These are phyloP conservation scores for Collybia mongolica DNA, from an alignment of 768 basidiomycete species.

Conservation along the genomic window DNA sequence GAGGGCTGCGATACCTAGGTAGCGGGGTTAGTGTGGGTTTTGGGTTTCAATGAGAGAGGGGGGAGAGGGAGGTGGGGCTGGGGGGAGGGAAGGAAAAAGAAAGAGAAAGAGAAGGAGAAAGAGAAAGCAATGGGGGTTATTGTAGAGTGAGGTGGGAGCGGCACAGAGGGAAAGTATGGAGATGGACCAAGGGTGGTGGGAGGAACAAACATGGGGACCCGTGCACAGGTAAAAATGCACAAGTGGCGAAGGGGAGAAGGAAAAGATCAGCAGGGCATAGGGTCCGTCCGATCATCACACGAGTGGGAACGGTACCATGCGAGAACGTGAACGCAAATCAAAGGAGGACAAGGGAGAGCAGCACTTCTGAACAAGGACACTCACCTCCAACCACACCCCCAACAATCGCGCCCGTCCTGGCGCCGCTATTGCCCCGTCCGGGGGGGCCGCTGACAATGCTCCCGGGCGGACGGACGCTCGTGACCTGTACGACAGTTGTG, in stretches of 20 bases:
- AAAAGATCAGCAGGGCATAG: background rate
- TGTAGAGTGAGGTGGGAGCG: background rate
- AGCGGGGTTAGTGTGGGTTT: background rate
- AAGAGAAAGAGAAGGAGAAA: background rate
- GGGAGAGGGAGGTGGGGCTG: too few relatives aligned
- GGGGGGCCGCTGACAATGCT: slow-evolving; percentile 11
- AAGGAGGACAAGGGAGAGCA: background rate
- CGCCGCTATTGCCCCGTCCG: background rate
- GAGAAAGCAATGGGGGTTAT: background rate
- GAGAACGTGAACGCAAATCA: too few relatives aligned
- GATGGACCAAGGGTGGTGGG: background rate
- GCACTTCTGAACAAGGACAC: too few relatives aligned
- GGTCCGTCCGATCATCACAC: too few relatives aligned
- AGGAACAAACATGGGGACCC: background rate
- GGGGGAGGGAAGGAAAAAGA: background rate
- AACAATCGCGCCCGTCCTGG: slow-evolving; percentile 42
- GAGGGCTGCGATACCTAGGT: slow-evolving; percentile 27
- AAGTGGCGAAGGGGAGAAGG: background rate
- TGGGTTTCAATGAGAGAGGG: background rate
- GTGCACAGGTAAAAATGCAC: too few relatives aligned
- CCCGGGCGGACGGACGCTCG: slow-evolving; percentile 24
- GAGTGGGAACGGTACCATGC: too few relatives aligned
- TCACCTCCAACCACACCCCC: slow-evolving; percentile 52
- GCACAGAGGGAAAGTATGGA: background rate
- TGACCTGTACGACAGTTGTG: slow-evolving; percentile 24